Conservation (phyloP, 257 asterid species). For the Jasminum sambac region DNA sequence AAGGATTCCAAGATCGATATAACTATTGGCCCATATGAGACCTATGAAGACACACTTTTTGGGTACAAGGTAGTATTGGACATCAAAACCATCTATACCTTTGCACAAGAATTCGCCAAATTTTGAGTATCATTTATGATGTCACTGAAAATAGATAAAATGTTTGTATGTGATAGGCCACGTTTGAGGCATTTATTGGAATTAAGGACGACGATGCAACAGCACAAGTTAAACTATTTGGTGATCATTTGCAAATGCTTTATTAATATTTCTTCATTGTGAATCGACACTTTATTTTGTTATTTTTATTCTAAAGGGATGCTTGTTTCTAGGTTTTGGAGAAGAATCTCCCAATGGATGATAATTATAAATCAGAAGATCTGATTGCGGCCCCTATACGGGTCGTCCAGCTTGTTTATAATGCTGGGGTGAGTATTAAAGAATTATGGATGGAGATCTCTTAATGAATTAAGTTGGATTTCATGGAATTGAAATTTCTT, state of each 20-base stretch:
- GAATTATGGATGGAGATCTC: not conserved
- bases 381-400: conserved; percentile 94
- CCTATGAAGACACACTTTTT: conserved; percentile 85
- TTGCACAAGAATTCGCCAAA: not conserved
- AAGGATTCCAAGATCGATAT: conserved; percentile 95
- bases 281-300: conserved; percentile 9
- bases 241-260: conserved; percentile 80
- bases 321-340: conserved; percentile 64
- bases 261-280: conserved; percentile 27
- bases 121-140: conserved; percentile 18
- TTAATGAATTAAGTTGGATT: not conserved
- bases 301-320: conserved; percentile 7
- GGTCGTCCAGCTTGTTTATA: conserved; percentile 79
- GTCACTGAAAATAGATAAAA: not conserved
- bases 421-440: conserved; percentile 70
- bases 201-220: conserved; percentile 91
- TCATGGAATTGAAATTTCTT: not conserved
- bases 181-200: conserved; percentile 93
- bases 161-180: conserved; percentile 54
- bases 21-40: conserved; percentile 97
- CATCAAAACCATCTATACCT: not conserved
- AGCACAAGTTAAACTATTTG: conserved; percentile 77
- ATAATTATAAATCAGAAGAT: conserved; percentile 69
- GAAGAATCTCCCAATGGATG: conserved; percentile 88
- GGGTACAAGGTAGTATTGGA: conserved; percentile 80